Percentiles rank a stretch among this genome's conserved stretches.
phyloP scores from a whole-genome alignment of 108 stramenopile genomes.

The Bacterosira constricta region DNA sequence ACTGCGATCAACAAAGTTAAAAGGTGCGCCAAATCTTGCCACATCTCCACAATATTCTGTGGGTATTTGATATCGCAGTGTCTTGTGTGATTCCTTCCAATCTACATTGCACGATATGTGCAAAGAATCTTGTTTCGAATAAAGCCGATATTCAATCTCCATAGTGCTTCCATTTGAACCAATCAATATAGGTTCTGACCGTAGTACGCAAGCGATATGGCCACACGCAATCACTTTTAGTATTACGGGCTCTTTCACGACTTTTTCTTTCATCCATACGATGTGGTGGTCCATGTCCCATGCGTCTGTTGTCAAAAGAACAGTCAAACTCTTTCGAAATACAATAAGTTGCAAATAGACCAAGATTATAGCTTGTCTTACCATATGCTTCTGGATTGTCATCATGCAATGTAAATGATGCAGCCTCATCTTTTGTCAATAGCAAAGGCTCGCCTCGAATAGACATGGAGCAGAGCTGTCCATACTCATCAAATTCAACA shows the following conservation, averaged over 20 bases:
- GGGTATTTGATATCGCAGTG: slow-evolving; percentile 7
- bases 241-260: not conserved
- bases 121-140: not conserved
- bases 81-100: slow-evolving; percentile 7
- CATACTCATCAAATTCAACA: slow-evolving; percentile 3
- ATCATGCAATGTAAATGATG: slow-evolving; percentile 4
- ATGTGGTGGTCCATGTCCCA: slow-evolving; percentile 10
- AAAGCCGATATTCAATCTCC: not conserved
- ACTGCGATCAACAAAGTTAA: slow-evolving; percentile 7
- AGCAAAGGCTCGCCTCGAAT: not conserved
- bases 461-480: not conserved
- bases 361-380: too few species aligned
- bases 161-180: slow-evolving; percentile 3
- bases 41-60: slow-evolving; percentile 7
- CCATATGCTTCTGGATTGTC: slow-evolving; percentile 7
- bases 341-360: too few species aligned
- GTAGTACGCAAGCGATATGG: not conserved
- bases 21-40: slow-evolving; percentile 1
- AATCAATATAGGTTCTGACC: not conserved
- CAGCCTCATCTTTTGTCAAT: not conserved
- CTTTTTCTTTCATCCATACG: slow-evolving; percentile 3
- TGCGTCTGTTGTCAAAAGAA: too few species aligned
- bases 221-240: slow-evolving; percentile 1
- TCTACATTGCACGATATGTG: not conserved
- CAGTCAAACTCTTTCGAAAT: too few species aligned